Evolutionary conservation across 805 yeast species (phyloP).

Genomic region (Metschnikowia sp.): DNA sequence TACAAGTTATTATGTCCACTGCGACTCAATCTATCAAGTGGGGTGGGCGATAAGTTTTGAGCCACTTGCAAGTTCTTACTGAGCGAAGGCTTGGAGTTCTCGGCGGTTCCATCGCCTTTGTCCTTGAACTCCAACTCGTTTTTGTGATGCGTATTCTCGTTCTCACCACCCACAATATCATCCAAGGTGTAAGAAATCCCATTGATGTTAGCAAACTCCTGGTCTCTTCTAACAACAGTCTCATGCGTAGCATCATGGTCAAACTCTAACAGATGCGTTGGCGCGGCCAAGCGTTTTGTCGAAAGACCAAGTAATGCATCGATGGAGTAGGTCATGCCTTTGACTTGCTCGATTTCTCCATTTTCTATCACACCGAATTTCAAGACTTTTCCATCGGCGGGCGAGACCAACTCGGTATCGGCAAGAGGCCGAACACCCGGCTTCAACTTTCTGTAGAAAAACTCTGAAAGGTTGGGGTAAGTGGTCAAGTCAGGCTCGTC

Average conservation of each 20-base stretch:
- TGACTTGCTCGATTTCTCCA: constrained; percentile 94
- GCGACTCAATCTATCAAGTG: constrained; percentile 27
- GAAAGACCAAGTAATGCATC: constrained; percentile 80
- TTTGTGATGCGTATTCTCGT: constrained; percentile 40
- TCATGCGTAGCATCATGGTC: constrained; percentile 40
- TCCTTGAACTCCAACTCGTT: constrained; percentile 50
- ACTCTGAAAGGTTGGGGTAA: constrained; percentile 81
- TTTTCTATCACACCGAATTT: constrained; percentile 77
- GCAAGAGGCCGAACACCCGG: constrained; percentile 77
- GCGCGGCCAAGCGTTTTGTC: constrained; percentile 49
- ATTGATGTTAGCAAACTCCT: constrained; percentile 73
- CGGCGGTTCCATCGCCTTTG: constrained; percentile 64
- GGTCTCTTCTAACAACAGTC: constrained; percentile 49
- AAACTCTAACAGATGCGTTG: constrained; percentile 47
- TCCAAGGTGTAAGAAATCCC: constrained; percentile 71
- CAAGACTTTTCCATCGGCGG: constrained; percentile 89
- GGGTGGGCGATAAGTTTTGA: constrained; percentile 36
- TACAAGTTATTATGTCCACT: constrained; percentile 56
- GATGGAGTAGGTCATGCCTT: constrained; percentile 90
- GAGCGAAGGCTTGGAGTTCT: constrained; percentile 28
- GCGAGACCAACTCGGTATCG: constrained; percentile 71
- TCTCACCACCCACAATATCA: constrained; percentile 60
- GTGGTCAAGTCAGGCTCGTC: constrained; percentile 72
- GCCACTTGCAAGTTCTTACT: constrained; percentile 39
- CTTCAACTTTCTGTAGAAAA: constrained; percentile 78